A percentile compares a stretch with the other conserved stretches of the same genome.
phyloP scores from a whole-genome alignment of 345 rosid genomes.

The Excoecaria cochinchinensis region DNA sequence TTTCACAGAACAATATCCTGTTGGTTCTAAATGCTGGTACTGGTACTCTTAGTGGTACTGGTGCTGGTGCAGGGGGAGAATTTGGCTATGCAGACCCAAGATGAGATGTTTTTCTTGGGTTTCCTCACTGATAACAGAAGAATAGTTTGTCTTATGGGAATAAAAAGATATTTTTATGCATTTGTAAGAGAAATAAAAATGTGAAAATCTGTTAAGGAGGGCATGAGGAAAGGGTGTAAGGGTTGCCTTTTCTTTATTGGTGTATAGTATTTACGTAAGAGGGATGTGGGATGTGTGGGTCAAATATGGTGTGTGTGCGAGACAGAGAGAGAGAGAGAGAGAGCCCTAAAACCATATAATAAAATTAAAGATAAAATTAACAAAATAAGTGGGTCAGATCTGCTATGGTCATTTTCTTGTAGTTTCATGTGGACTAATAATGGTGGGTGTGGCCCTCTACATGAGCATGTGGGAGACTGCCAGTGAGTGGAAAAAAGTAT shows the following conservation, averaged over 20 bases:
- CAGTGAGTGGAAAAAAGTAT: slow-evolving; percentile 35
- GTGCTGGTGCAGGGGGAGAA: slow-evolving; percentile 14
- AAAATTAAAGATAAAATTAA: neutral
- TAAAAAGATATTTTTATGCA: slow-evolving; percentile 30
- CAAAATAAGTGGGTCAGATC: slow-evolving; percentile 42
- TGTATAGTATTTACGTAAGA: slow-evolving; percentile 6
- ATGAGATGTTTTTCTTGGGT: slow-evolving; percentile 32
- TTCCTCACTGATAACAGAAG: slow-evolving; percentile 28
- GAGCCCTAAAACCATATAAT: neutral
- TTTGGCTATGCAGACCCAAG: slow-evolving; percentile 34
- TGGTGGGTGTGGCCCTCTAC: slow-evolving; percentile 49
- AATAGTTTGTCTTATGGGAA: slow-evolving; percentile 37
- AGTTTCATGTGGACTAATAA: slow-evolving; percentile 66
- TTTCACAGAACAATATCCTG: slow-evolving; percentile 32
- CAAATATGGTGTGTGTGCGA: slow-evolving; percentile 7
- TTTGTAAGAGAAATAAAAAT: slow-evolving; percentile 4
- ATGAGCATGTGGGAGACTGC: slow-evolving; percentile 76
- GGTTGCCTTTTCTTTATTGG: neutral
- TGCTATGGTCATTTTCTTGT: slow-evolving; percentile 31
- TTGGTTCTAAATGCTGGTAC: no score
- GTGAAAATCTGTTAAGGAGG: slow-evolving; percentile 36
- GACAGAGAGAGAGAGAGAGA: slow-evolving; percentile 13
- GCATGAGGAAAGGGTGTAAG: slow-evolving; percentile 27
- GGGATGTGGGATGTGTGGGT: slow-evolving; percentile 22
- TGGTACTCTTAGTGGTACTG: neutral